Evolutionary conservation across 768 basidiomycete species (phyloP).

Genomic region (Udeniomyces megalosporus): DNA sequence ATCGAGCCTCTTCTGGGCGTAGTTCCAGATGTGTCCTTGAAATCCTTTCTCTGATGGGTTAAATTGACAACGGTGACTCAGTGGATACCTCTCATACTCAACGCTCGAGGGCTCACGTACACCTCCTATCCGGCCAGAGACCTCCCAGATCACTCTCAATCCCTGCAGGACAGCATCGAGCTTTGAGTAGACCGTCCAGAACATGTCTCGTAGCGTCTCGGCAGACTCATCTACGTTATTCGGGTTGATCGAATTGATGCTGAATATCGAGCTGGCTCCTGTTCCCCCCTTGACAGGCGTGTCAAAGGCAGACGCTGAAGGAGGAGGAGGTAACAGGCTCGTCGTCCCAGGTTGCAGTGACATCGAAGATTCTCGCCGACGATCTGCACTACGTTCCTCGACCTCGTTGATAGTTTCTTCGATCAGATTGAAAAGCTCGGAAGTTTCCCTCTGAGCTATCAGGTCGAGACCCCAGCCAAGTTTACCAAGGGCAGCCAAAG

Average conservation of each 20-base stretch:
- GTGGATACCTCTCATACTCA: not conserved
- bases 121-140: constrained; percentile 74
- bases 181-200: constrained; percentile 96
- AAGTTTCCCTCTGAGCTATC: constrained; percentile 61
- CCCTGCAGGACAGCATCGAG: constrained; percentile 85
- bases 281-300: not conserved
- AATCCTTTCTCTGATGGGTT: constrained; percentile 57
- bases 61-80: not conserved
- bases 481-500: constrained; percentile 78
- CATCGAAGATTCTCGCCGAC: not conserved
- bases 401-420: constrained; percentile 82
- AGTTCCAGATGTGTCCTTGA: constrained; percentile 61
- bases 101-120: constrained; percentile 47
- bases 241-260: no score
- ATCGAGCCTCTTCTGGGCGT: constrained; percentile 6
- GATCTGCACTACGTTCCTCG: constrained; percentile 45
- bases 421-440: constrained; percentile 68
- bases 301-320: not conserved
- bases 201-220: constrained; percentile 74
- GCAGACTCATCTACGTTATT: constrained; percentile 51
- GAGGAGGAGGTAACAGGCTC: constrained; percentile 7
- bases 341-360: not conserved
- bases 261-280: not conserved
- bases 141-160: constrained; percentile 73
- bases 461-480: constrained; percentile 69